phyloP scores from a whole-genome alignment of 768 basidiomycete genomes.

The Clitopilus hobsonii region DNA sequence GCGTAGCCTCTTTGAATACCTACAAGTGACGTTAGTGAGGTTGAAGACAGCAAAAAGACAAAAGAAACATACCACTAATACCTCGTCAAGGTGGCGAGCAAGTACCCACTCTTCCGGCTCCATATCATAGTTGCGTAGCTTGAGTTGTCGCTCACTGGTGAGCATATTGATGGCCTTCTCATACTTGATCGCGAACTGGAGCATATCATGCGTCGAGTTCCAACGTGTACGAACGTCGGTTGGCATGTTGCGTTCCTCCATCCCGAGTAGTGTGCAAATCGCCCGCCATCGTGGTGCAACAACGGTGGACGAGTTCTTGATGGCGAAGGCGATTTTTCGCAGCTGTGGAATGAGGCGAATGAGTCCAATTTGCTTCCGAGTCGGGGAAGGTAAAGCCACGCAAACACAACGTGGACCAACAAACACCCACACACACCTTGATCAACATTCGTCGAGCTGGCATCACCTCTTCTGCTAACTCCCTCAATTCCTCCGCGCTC shows the following conservation, averaged over 20 bases:
- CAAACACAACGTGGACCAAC: not conserved
- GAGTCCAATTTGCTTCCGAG: not conserved
- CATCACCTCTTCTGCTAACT: not conserved
- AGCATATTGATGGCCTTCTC: constrained; percentile 14
- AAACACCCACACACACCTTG: constrained; percentile 4
- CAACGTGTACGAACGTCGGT: constrained; percentile 26
- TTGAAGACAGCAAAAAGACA: not conserved
- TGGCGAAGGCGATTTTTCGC: not conserved
- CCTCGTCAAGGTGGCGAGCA: constrained; percentile 15
- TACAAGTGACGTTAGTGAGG: constrained; percentile 5
- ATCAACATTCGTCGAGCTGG: not conserved
- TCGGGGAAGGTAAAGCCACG: not conserved
- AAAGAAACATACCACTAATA: constrained; percentile 18
- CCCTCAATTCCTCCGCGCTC: not conserved
- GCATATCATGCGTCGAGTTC: constrained; percentile 30
- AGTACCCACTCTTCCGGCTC: constrained; percentile 22
- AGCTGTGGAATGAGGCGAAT: not conserved
- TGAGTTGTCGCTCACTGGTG: constrained; percentile 9
- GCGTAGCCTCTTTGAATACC: constrained; percentile 27
- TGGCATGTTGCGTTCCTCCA: constrained; percentile 16
- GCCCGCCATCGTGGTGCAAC: not conserved
- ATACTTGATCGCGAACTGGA: constrained; percentile 20
- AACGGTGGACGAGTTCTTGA: constrained; percentile 3
- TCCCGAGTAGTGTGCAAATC: not conserved
- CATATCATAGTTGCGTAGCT: constrained; percentile 14